These are phyloP conservation scores for Nepenthes gracilis DNA, from an alignment of 148 eudicot species.

Conservation along the genomic window DNA sequence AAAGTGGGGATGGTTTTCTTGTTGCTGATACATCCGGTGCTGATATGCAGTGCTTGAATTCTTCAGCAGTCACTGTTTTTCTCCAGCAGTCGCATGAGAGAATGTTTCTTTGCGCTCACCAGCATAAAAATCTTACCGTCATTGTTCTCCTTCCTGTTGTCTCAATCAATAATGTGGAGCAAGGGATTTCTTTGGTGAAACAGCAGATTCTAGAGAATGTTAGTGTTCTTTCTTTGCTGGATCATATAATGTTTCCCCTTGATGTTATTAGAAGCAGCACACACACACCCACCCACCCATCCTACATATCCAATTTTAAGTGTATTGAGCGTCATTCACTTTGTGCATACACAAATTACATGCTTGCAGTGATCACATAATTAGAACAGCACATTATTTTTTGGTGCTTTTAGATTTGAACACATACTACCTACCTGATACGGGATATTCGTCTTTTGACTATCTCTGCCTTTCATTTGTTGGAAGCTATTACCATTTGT, in stretches of 20 bases:
- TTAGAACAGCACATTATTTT: too few species aligned
- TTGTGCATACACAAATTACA: too few species aligned
- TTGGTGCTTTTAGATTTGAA: too few species aligned
- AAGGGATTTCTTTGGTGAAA: conserved; percentile 59
- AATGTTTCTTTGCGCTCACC: conserved; percentile 73
- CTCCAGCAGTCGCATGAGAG: conserved; percentile 67
- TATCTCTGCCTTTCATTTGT: too few species aligned
- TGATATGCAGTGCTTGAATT: conserved; percentile 28
- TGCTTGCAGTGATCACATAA: too few species aligned
- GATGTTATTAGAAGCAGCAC: neutral
- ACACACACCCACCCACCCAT: too few species aligned
- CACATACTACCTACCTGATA: too few species aligned
- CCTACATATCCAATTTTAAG: too few species aligned
- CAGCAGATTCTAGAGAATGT: conserved; percentile 81
- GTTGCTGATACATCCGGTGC: conserved; percentile 47
- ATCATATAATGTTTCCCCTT: neutral
- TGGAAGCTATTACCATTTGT: too few species aligned
- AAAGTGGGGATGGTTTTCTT: conserved; percentile 91
- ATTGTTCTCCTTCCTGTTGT: conserved; percentile 68
- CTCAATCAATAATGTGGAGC: conserved; percentile 52
- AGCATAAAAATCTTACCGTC: conserved; percentile 70
- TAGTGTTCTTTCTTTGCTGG: conserved; percentile 17
- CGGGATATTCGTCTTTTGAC: too few species aligned
- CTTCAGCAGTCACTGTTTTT: conserved; percentile 46
- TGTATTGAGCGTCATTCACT: too few species aligned